Base-by-base conservation (phyloP, 1,284 basidiomycete species). In the Microbotryum saponariae region DNA sequence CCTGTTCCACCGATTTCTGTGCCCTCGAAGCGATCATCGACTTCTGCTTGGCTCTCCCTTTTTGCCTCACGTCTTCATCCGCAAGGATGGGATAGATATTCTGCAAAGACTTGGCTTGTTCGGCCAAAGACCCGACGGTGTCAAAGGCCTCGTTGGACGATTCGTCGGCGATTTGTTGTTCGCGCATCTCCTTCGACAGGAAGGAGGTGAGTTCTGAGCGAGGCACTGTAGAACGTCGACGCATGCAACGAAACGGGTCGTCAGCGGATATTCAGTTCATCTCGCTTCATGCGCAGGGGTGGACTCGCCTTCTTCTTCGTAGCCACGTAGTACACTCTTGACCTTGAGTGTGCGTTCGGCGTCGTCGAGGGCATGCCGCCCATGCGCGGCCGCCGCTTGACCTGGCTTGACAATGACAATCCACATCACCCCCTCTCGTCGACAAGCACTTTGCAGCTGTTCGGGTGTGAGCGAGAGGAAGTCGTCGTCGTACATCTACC, bases 401-500 rank as follows among this genome's bases (percentile, higher is more conserved):
- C 62, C 61, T 3, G 63, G 61, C 54, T 73, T 73, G 53, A 72
- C 71, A 31, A 73, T 73, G 44, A 72, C 69, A 49, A 73, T 54
- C 60, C 64, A 73, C 14, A 69, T 59, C 31, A 73, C 68, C 4
- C 70, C 70, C 51, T 73, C 71, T 14, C 65, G 56, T 6, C 69
- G 57, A 46, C 69, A 66, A 3, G 67, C 69, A 23, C 54, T 63
- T 31, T 65, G 61, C 21, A 73, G 64, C 23, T 69, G 67, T 29
- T 73, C 71, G 6, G 68, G 65, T 16, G 67, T 63, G 33, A 67
- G 52, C 8, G 63, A 56, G n/a, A 66, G 54, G 45, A 69, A 64
- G 61, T 71, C 65, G 46, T 66, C 67, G 65, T 67, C 60, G 64
- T 69, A 69, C 65, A 65, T 69, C 65, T 68, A 23, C 9, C 20